These are phyloP conservation scores for Penicillium sp. DNA, from an alignment of 2,329 filamentous ascomycete species.

Conservation along the genomic window DNA sequence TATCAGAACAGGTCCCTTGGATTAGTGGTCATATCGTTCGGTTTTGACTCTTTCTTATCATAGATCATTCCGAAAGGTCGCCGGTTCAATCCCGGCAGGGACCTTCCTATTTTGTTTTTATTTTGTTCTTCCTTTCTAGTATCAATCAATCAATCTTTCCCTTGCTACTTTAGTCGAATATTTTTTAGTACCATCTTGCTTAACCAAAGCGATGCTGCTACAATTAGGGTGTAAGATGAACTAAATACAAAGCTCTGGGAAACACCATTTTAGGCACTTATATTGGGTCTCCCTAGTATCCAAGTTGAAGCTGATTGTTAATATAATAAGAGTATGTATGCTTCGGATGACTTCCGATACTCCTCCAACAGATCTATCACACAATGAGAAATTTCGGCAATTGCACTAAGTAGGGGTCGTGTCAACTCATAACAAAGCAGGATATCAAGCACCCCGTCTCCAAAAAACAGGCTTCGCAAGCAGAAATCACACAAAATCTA, in stretches of 20 bases:
- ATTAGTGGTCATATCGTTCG: neutral
- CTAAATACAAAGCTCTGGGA: too few species aligned
- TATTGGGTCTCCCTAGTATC: too few species aligned
- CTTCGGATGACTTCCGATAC: too few species aligned
- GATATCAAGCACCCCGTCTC: conserved; percentile 15
- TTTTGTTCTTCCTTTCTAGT: too few species aligned
- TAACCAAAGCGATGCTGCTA: too few species aligned
- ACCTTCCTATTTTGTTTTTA: neutral
- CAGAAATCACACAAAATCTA: conserved; percentile 15
- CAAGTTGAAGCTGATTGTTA: too few species aligned
- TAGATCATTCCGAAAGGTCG: neutral
- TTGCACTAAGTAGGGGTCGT: conserved; percentile 19
- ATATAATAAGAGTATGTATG: too few species aligned
- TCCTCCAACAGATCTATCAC: neutral
- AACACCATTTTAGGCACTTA: too few species aligned
- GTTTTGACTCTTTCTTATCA: neutral
- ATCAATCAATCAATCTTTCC: too few species aligned
- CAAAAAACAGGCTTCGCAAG: conserved; percentile 19
- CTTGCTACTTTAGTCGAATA: neutral
- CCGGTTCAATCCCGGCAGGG: neutral
- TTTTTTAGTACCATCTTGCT: neutral
- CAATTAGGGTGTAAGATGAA: too few species aligned
- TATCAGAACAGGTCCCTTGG: neutral
- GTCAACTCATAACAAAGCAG: conserved; percentile 25
- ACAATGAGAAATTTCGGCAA: conserved; percentile 6